Evolutionary conservation across 2,329 filamentous ascomycete species (phyloP), one percentile per base, ranked within the genome.

Genomic region (Zymoseptoria passerinii): DNA sequence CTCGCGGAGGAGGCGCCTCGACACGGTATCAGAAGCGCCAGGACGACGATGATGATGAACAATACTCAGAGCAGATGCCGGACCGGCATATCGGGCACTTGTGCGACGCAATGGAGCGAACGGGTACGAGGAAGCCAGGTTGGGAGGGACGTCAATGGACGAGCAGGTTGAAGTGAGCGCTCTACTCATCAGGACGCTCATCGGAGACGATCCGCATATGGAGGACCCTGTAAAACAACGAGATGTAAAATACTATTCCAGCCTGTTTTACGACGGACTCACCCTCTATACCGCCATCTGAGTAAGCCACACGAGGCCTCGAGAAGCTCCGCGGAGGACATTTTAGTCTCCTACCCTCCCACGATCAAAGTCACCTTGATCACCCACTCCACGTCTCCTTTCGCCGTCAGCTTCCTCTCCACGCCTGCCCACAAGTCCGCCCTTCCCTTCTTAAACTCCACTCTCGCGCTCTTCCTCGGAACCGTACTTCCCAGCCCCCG

Each of bases 401-500:
- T 61, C 1, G 27, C 7, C 5, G 48, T 53, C 8, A 60, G 18
- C 10, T 49, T 53, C 20, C 57, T 23, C 40, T 63, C 58, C 7
- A 63, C 61, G 19, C 55, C 53, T 1, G 60, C 61, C 7, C 59
- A 48, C 1, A 65, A 44, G 19, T 62, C 63, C 8, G 55, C 55
- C 19, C 58, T 18, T 3, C 59, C 59, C 27, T 61, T 63, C 55
- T 63, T 61, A 16, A 65, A 63, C 8, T 63, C 62, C 4, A 63
- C 58, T 6, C 35, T 55, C 5, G 56, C 60, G 13, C n/a, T 28
- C 20, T 57, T 50, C 29, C 53, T 55, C 1, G 56, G 52, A 7
- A 51, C 29, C 3, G 49, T 53, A n/a, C 29, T 49, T 16, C 52
- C 55, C 10, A 63, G 13, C 1, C 58, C 44, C 10, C 19, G 35